Conservation (phyloP, 768 basidiomycete species). For the Chiua virens region DNA sequence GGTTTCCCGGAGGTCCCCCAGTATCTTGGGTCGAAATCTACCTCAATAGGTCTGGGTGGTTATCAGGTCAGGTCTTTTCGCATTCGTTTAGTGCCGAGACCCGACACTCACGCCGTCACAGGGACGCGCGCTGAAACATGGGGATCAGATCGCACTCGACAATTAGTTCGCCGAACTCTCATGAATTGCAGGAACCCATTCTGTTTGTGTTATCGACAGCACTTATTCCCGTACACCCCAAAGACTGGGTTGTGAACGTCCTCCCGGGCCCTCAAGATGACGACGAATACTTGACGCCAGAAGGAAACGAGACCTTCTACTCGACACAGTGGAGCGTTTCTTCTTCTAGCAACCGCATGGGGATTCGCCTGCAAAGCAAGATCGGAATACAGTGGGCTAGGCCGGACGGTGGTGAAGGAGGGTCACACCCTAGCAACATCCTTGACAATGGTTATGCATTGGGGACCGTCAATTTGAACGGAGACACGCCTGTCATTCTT, state of each 20-base stretch:
- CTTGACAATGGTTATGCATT: conserved; percentile 59
- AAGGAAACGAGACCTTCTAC: conserved; percentile 53
- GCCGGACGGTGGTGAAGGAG: conserved; percentile 60
- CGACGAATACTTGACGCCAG: conserved; percentile 48
- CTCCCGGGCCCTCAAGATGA: conserved; percentile 67
- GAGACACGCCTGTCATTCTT: conserved; percentile 69
- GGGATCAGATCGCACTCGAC: conserved; percentile 50
- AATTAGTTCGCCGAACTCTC: conserved; percentile 24
- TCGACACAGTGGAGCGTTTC: conserved; percentile 52
- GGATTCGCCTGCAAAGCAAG: conserved; percentile 53
- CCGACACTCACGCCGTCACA: conserved; percentile 21
- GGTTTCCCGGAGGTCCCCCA: conserved; percentile 57
- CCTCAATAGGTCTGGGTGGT: conserved; percentile 60
- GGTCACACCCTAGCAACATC: conserved; percentile 68
- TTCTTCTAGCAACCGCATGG: conserved; percentile 60
- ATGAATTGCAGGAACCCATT: conserved; percentile 10
- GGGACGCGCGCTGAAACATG: conserved; percentile 51
- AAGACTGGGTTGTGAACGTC: conserved; percentile 52
- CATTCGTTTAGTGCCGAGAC: background rate
- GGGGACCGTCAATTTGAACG: conserved; percentile 61
- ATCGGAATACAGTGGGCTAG: conserved; percentile 54
- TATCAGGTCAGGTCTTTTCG: conserved; percentile 44
- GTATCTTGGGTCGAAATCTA: conserved; percentile 66
- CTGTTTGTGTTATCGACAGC: conserved; percentile 22
- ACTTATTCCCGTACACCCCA: conserved; percentile 45